Evolutionary conservation across 2,329 filamentous ascomycete species (phyloP), one percentile per base, ranked within the genome.

Genomic region (Aphanocladium album): DNA sequence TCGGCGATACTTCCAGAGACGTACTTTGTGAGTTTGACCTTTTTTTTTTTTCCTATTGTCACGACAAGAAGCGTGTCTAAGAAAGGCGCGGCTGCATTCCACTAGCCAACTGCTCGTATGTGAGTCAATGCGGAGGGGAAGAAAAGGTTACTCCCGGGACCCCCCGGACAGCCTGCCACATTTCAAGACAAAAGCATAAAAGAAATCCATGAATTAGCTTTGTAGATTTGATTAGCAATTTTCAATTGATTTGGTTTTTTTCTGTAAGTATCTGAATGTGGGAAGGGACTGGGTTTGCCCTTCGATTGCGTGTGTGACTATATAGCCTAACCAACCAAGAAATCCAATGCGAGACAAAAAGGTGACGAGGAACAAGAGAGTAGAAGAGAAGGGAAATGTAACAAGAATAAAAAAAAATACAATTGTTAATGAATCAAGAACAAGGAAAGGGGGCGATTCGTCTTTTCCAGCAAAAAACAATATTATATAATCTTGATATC

Each of bases 211-310:
- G 30, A 30, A 30, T n/a, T 5, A 30, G 30, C 30, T 30, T 30
- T 30, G 5, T 30, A 30, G 9, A 30, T 30, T 30, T 5, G 9
- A 9, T 5, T 30, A 9, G 9, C 5, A 9, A 30, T 30, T 30
- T 39, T 17, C 35, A 39, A 39, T 39, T 39, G 35, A 39, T 39
- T 39, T 39, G 12, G 12, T 39, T 39, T 39, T 39, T 39, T 39
- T 39, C 12, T 39, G 7, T 39, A 37, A 33, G 16, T 54, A 46
- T 30, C 25, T 37, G 11, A 55, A 14, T 19, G 21, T 45, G n/a
- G 8, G 45, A 39, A 30, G 55, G 55, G 55, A 41, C 43, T 50
- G 33, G 45, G 33, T 39, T 57, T 57, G 33, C 43, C 55, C 55
- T 41, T 25, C 14, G 5, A 30, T 30, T 30, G 30, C 9, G 9